Percentiles rank a stretch among this genome's conserved stretches.
These are phyloP conservation scores for Mycena indigotica DNA, from an alignment of 768 basidiomycete genomes.

Conservation along the genomic window DNA sequence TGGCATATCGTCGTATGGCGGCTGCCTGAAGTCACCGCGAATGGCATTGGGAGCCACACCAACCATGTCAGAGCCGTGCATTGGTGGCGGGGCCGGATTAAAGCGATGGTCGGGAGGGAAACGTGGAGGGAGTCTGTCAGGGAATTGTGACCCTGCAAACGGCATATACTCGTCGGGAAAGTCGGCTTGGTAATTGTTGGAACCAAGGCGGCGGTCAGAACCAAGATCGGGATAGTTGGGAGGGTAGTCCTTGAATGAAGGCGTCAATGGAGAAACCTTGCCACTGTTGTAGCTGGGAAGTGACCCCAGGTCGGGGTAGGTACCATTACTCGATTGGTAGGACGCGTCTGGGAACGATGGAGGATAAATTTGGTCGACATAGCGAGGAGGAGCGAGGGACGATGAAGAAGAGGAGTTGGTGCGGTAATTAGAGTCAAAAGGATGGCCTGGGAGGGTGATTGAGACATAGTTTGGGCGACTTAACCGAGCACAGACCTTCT, in stretches of 20 bases:
- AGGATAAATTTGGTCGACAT: slow-evolving; percentile 60
- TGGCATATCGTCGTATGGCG: slow-evolving; percentile 57
- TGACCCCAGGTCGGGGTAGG: slow-evolving; percentile 64
- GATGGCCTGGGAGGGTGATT: slow-evolving; percentile 6
- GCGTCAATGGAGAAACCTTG: slow-evolving; percentile 74
- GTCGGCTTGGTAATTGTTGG: slow-evolving; percentile 58
- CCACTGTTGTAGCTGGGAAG: slow-evolving; percentile 66
- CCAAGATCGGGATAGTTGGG: slow-evolving; percentile 62
- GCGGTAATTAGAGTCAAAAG: slow-evolving; percentile 50
- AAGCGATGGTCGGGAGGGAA: slow-evolving; percentile 60
- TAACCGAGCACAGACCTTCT: slow-evolving; percentile 33
- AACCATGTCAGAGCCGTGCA: slow-evolving; percentile 56
- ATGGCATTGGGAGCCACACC: slow-evolving; percentile 75
- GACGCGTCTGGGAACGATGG: slow-evolving; percentile 65
- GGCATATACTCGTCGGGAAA: slow-evolving; percentile 61
- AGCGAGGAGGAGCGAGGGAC: slow-evolving; percentile 56
- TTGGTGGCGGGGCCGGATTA: slow-evolving; percentile 47
- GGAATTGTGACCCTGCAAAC: slow-evolving; percentile 55
- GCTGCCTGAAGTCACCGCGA: slow-evolving; percentile 52
- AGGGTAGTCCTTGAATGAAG: slow-evolving; percentile 66
- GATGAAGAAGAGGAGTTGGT: slow-evolving; percentile 73
- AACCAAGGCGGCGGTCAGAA: slow-evolving; percentile 56
- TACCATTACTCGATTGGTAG: slow-evolving; percentile 49
- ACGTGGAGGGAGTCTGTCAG: slow-evolving; percentile 63
- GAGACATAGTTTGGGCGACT: background rate